Percentiles rank a stretch among this genome's conserved stretches.
These are phyloP conservation scores for Coniosporium tulheliwenetii DNA, from an alignment of 2,329 filamentous ascomycete genomes.

Conservation along the genomic window DNA sequence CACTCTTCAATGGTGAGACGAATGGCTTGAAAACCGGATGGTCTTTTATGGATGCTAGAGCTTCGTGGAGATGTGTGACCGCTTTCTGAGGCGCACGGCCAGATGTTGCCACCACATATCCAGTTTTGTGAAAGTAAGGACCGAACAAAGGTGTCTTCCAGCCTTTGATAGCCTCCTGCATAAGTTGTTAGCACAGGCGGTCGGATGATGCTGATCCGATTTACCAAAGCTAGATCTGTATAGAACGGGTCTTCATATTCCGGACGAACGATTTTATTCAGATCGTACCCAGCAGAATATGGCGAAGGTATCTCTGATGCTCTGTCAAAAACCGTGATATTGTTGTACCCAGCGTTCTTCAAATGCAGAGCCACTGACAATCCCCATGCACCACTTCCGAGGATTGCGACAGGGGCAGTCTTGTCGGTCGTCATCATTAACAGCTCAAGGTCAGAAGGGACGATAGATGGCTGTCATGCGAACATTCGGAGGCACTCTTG, in stretches of 20 bases:
- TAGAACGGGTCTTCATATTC: constrained; percentile 16
- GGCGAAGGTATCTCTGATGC: no score
- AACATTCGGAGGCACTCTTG: no score
- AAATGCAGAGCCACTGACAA: constrained; percentile 35
- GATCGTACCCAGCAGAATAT: no score
- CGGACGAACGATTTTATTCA: no score
- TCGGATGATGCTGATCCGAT: background rate
- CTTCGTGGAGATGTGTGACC: constrained; percentile 26
- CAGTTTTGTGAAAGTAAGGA: constrained; percentile 36
- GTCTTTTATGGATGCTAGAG: constrained; percentile 23
- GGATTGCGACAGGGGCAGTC: no score
- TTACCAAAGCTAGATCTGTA: constrained; percentile 35
- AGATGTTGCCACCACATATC: constrained; percentile 36
- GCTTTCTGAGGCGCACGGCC: constrained; percentile 32
- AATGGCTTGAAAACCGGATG: constrained; percentile 12
- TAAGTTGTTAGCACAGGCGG: background rate
- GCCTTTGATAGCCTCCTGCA: constrained; percentile 32
- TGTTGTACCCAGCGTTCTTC: constrained; percentile 24
- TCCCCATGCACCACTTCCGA: constrained; percentile 34
- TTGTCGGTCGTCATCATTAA: no score
- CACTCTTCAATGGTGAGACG: no score
- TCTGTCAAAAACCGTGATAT: constrained; percentile 34
- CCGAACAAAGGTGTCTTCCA: constrained; percentile 39
- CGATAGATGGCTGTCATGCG: no score
- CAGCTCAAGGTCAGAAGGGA: no score